A percentile compares a stretch with the other conserved stretches of the same genome.
Conservation (phyloP, 176 grass and related monocot genomes). For the Microstegium vimineum region DNA sequence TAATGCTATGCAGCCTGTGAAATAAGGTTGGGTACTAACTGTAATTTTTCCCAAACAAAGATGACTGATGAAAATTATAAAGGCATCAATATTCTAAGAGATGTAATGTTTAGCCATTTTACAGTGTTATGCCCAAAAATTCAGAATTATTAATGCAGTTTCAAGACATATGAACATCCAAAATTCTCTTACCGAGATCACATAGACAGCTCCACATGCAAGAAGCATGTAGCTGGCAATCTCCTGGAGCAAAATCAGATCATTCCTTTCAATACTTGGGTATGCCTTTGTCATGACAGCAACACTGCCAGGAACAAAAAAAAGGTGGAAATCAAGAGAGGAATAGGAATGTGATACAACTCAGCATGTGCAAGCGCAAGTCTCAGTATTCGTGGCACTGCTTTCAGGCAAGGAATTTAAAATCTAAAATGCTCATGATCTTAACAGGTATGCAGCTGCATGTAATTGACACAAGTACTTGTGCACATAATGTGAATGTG, state of each 20-base stretch:
- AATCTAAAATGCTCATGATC: background rate
- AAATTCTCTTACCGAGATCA: slow-evolving; percentile 63
- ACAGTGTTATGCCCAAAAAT: background rate
- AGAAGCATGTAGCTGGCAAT: slow-evolving; percentile 92
- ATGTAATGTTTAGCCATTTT: background rate
- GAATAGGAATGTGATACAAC: background rate
- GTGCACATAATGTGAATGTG: background rate
- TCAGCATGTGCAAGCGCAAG: background rate
- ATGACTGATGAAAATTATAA: background rate
- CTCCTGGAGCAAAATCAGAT: slow-evolving; percentile 80
- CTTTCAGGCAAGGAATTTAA: background rate
- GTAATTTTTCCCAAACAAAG: background rate
- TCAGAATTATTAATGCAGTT: background rate
- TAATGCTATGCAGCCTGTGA: background rate
- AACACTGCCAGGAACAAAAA: slow-evolving; percentile 50
- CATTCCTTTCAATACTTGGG: slow-evolving; percentile 45
- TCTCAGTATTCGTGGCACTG: background rate
- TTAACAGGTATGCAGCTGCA: background rate
- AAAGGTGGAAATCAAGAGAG: slow-evolving; percentile 8
- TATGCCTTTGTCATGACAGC: slow-evolving; percentile 97
- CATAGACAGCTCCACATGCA: slow-evolving; percentile 76
- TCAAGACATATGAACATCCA: background rate
- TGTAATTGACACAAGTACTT: background rate
- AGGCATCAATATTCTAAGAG: background rate
- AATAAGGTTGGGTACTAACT: background rate